A percentile compares a stretch with the other conserved stretches of the same genome.
These are phyloP conservation scores for Sclerotinia minor DNA, from an alignment of 2,329 filamentous ascomycete species.

Conservation along the genomic window DNA sequence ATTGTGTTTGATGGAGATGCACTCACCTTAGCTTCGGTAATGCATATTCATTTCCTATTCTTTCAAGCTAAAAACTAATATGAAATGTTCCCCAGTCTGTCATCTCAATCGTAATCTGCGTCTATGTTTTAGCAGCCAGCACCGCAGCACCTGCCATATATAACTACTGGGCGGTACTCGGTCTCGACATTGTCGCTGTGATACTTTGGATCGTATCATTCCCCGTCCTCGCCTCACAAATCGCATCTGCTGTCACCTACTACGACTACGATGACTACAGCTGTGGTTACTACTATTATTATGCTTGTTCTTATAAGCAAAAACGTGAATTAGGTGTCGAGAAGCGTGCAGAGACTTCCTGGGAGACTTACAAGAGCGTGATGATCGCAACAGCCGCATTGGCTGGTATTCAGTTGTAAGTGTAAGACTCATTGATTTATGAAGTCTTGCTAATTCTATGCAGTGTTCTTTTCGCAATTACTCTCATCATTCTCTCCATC, in stretches of 20 bases:
- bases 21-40: slow-evolving; percentile 20
- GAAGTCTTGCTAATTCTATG: slow-evolving; percentile 1
- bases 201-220: slow-evolving; percentile 17
- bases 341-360: slow-evolving; percentile 12
- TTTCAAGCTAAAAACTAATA: neutral
- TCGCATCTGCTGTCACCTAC: neutral
- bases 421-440: neutral
- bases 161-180: slow-evolving; percentile 23
- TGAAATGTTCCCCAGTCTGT: neutral
- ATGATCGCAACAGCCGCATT: slow-evolving; percentile 19
- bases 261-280: neutral
- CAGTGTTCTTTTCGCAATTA: slow-evolving; percentile 12
- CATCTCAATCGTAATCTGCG: slow-evolving; percentile 5
- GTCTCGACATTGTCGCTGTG: slow-evolving; percentile 13
- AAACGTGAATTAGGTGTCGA: slow-evolving; percentile 8
- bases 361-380: slow-evolving; percentile 5
- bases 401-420: slow-evolving; percentile 18
- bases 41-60: neutral
- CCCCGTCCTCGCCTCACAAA: slow-evolving; percentile 8
- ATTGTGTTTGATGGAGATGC: slow-evolving; percentile 10
- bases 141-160: neutral
- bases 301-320: slow-evolving; percentile 13
- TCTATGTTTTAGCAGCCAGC: slow-evolving; percentile 17
- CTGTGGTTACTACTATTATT: neutral
- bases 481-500: neutral